These are phyloP conservation scores for Cyberlindnera sargentensis DNA, from an alignment of 805 yeast species.

Conservation along the genomic window DNA sequence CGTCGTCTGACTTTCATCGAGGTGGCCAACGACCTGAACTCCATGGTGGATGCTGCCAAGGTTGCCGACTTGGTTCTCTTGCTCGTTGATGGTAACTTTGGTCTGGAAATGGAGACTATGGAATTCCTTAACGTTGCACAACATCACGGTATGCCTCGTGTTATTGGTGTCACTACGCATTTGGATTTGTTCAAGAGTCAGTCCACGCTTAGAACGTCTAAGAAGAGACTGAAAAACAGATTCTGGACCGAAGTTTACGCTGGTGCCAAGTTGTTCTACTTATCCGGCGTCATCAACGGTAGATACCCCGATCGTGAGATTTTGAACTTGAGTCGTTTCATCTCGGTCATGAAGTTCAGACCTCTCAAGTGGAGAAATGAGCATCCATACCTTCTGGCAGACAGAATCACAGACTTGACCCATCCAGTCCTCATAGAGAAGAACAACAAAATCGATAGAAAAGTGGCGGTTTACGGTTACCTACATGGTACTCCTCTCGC, in stretches of 20 bases:
- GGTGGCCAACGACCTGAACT: conserved; percentile 84
- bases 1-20: conserved; percentile 90
- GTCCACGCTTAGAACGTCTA: conserved; percentile 82
- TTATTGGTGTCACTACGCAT: conserved; percentile 92
- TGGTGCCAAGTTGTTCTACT: conserved; percentile 92
- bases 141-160: conserved; percentile 98
- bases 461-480: conserved; percentile 88
- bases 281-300: conserved; percentile 94
- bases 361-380: conserved; percentile 99
- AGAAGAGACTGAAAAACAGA: conserved; percentile 85
- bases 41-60: conserved; percentile 95
- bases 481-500: conserved; percentile 89
- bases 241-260: conserved; percentile 99
- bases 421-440: conserved; percentile 79
- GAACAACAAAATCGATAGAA: conserved; percentile 80
- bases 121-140: conserved; percentile 93
- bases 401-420: conserved; percentile 87
- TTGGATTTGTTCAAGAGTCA: conserved; percentile 88
- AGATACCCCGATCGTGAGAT: conserved; percentile 97
- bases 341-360: conserved; percentile 95
- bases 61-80: conserved; percentile 87
- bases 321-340: conserved; percentile 82
- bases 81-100: conserved; percentile 94
- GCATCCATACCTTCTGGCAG: conserved; percentile 90
- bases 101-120: conserved; percentile 99